These are phyloP conservation scores for Bipolaris sorokiniana DNA, from an alignment of 2,329 filamentous ascomycete genomes.

Conservation along the genomic window DNA sequence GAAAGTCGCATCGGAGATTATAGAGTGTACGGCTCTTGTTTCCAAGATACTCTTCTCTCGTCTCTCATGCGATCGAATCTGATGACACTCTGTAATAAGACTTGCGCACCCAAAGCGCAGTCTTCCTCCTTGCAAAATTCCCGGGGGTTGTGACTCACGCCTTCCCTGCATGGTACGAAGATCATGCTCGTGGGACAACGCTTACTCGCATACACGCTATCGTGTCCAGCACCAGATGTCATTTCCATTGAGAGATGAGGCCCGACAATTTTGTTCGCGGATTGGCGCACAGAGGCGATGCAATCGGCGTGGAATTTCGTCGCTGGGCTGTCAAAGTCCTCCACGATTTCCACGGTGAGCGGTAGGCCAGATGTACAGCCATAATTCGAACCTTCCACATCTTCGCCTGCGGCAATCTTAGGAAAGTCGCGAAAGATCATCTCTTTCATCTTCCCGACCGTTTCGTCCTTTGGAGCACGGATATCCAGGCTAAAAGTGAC, in stretches of 20 bases:
- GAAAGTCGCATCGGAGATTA: background rate
- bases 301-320: slow-evolving; percentile 71
- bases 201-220: slow-evolving; percentile 56
- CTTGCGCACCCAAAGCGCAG: slow-evolving; percentile 56
- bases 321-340: slow-evolving; percentile 65
- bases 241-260: slow-evolving; percentile 57
- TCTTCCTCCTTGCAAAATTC: slow-evolving; percentile 56
- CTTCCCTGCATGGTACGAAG: slow-evolving; percentile 56
- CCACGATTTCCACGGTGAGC: slow-evolving; percentile 63
- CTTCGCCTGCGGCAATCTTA: slow-evolving; percentile 63
- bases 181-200: slow-evolving; percentile 57
- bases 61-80: slow-evolving; percentile 56
- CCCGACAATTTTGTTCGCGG: slow-evolving; percentile 65
- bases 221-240: slow-evolving; percentile 69
- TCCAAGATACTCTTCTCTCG: slow-evolving; percentile 41
- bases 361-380: slow-evolving; percentile 56
- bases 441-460: slow-evolving; percentile 63
- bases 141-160: slow-evolving; percentile 56
- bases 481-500: slow-evolving; percentile 74
- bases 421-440: slow-evolving; percentile 65
- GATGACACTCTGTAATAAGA: slow-evolving; percentile 58
- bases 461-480: slow-evolving; percentile 63
- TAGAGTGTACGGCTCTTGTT: slow-evolving; percentile 35
- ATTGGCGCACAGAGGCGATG: slow-evolving; percentile 67
- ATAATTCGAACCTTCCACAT: slow-evolving; percentile 56